Conservation (phyloP, 1,284 basidiomycete genomes). For the Fomitopsis pinicola region DNA sequence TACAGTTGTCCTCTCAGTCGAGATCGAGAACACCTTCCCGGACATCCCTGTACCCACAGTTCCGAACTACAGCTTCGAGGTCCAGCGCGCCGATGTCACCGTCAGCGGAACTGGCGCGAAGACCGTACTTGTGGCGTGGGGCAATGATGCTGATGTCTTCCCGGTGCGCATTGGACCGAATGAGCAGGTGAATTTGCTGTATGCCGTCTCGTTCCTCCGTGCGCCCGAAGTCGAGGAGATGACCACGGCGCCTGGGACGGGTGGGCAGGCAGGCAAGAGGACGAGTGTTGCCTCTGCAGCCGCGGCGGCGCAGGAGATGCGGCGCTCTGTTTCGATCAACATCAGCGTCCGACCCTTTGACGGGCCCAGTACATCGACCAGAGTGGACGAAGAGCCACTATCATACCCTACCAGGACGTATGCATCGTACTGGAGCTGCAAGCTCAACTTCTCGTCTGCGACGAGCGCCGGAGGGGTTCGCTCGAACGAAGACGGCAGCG, state of each 20-base stretch:
- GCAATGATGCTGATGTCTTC: conserved; percentile 47
- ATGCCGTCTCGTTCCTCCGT: conserved; percentile 73
- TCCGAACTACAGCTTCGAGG: conserved; percentile 59
- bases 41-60: conserved; percentile 28
- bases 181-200: conserved; percentile 85
- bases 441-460: conserved; percentile 68
- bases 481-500: conserved; percentile 16
- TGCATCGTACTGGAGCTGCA: conserved; percentile 83
- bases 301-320: conserved; percentile 39
- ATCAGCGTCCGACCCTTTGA: conserved; percentile 67
- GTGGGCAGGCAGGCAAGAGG: conserved; percentile 7
- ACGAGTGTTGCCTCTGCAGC: conserved; percentile 2
- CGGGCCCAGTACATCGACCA: not conserved
- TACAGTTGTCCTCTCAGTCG: conserved; percentile 81
- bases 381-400: conserved; percentile 1
- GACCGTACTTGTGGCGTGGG: conserved; percentile 67
- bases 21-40: conserved; percentile 66
- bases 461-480: conserved; percentile 7
- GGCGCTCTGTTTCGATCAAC: conserved; percentile 74
- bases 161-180: conserved; percentile 63
- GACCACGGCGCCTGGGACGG: conserved; percentile 28
- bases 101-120: conserved; percentile 75
- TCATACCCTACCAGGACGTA: conserved; percentile 69
- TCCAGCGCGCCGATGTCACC: conserved; percentile 68
- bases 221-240: conserved; percentile 53